Conservation (phyloP, 192 early-diverging fungal genomes). For the Linnemannia zychae region DNA sequence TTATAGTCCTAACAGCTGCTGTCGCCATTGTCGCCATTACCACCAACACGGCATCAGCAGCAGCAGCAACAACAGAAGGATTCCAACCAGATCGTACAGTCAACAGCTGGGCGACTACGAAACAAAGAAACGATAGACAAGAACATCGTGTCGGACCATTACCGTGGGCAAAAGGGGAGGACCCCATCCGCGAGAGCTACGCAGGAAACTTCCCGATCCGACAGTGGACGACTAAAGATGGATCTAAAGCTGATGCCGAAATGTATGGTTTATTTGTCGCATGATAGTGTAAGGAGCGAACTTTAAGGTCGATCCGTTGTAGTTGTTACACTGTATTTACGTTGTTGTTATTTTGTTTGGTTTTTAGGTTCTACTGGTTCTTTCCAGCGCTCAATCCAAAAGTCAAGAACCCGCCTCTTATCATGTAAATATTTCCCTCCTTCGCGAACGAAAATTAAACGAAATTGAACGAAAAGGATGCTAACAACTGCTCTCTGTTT, state of each 20-base stretch:
- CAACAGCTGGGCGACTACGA: neutral
- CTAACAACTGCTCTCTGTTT: neutral
- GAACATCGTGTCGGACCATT: conserved; percentile 9
- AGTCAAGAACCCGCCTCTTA: conserved; percentile 68
- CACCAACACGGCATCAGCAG: neutral
- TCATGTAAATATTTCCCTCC: conserved; percentile 56
- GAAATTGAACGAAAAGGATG: too few relatives aligned
- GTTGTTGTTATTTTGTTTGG: conserved; percentile 16
- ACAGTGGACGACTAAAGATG: neutral
- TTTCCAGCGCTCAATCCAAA: conserved; percentile 75
- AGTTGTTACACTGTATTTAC: too few relatives aligned
- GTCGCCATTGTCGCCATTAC: neutral
- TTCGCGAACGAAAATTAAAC: too few relatives aligned
- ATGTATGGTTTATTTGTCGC: neutral
- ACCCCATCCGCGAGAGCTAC: conserved; percentile 9
- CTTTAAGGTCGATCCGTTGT: too few relatives aligned
- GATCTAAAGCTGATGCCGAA: neutral
- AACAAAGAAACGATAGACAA: neutral
- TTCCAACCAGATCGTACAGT: too few relatives aligned
- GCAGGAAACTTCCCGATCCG: conserved; percentile 13
- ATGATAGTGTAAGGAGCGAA: too few relatives aligned
- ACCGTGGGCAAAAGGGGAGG: neutral
- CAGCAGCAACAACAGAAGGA: neutral
- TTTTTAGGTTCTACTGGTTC: conserved; percentile 75
- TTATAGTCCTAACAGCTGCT: neutral